phyloP scores from a whole-genome alignment of 2,329 filamentous ascomycete species.

The Apiospora saccharicola region DNA sequence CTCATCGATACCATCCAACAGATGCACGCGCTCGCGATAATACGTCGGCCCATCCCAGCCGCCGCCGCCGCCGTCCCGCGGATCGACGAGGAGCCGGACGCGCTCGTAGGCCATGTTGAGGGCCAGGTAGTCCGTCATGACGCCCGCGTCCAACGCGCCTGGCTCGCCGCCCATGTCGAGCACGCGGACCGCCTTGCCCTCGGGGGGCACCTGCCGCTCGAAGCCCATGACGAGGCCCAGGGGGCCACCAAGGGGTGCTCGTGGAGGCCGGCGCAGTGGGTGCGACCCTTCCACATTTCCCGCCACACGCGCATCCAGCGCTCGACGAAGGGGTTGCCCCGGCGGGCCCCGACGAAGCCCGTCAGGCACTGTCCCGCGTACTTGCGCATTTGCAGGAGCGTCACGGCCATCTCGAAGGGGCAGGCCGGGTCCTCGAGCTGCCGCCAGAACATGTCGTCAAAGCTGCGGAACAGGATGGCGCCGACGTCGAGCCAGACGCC shows the following conservation, averaged over 20 bases:
- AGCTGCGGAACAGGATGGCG: conserved; percentile 48
- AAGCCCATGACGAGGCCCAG: no score
- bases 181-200: no score
- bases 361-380: conserved; percentile 31
- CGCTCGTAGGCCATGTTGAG: conserved; percentile 41
- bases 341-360: conserved; percentile 49
- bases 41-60: conserved; percentile 39
- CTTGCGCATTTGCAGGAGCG: conserved; percentile 37
- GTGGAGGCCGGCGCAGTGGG: no score
- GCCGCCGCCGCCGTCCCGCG: conserved; percentile 40
- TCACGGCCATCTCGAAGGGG: conserved; percentile 44
- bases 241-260: no score
- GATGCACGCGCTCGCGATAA: no score
- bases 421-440: conserved; percentile 45
- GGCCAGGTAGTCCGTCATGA: conserved; percentile 40
- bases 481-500: conserved; percentile 54
- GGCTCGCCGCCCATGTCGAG: no score
- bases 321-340: conserved; percentile 32
- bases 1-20: no score
- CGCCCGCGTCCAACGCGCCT: conserved; percentile 15
- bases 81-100: conserved; percentile 45
- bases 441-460: conserved; percentile 50
- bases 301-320: conserved; percentile 46
- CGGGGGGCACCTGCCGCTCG: no score
- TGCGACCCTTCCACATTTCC: conserved; percentile 22